A percentile compares a stretch with the other conserved stretches of the same genome.
Conservation (phyloP, 768 basidiomycete genomes). For the Daedaleopsis sinensis region DNA sequence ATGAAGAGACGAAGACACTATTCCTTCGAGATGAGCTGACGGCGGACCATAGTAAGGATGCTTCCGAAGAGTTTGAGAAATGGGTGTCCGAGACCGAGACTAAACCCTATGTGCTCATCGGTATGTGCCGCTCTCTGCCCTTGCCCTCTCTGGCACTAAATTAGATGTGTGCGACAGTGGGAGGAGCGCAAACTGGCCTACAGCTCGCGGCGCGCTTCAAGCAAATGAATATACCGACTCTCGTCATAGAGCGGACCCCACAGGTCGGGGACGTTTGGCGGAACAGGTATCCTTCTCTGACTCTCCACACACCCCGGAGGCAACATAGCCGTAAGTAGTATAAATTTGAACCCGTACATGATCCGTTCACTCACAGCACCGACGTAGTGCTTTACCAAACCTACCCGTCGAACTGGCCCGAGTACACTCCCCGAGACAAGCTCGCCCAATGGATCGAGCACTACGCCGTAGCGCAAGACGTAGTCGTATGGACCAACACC, state of each 20-base stretch:
- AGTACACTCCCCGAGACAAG: slow-evolving; percentile 44
- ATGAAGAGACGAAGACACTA: slow-evolving; percentile 31
- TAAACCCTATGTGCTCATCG: slow-evolving; percentile 43
- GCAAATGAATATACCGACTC: slow-evolving; percentile 40
- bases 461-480: slow-evolving; percentile 43
- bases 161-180: slow-evolving; percentile 34
- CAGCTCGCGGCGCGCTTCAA: slow-evolving; percentile 45
- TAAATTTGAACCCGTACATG: background rate
- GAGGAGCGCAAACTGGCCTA: slow-evolving; percentile 48
- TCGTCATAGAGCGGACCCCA: slow-evolving; percentile 40
- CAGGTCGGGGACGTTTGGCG: slow-evolving; percentile 48
- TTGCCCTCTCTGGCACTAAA: too few relatives aligned
- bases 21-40: slow-evolving; percentile 8
- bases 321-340: slow-evolving; percentile 24
- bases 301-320: slow-evolving; percentile 40
- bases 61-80: slow-evolving; percentile 29
- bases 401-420: slow-evolving; percentile 44
- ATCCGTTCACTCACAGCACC: background rate
- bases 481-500: slow-evolving; percentile 46
- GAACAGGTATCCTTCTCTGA: slow-evolving; percentile 44
- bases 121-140: slow-evolving; percentile 27
- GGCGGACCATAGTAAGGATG: slow-evolving; percentile 24
- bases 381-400: slow-evolving; percentile 42
- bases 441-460: slow-evolving; percentile 48
- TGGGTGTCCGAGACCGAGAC: slow-evolving; percentile 40